Percentiles rank a stretch among this genome's conserved stretches.
These are phyloP conservation scores for Calonectria honghensis DNA, from an alignment of 2,329 filamentous ascomycete species.

Conservation along the genomic window DNA sequence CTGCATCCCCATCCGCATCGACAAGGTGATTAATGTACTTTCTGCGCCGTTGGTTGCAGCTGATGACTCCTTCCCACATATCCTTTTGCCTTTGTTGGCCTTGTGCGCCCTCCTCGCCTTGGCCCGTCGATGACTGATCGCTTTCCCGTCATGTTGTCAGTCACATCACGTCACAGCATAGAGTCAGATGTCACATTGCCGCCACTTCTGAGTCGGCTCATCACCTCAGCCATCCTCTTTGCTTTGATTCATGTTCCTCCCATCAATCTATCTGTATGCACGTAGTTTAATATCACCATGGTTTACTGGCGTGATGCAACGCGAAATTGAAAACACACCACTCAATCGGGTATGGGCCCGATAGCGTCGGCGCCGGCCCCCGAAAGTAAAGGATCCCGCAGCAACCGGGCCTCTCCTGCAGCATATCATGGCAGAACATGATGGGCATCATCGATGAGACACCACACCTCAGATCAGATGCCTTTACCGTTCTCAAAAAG, in stretches of 20 bases:
- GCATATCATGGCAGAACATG: constrained; percentile 5
- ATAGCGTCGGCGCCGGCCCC: neutral
- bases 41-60: constrained; percentile 14
- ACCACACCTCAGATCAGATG: constrained; percentile 29
- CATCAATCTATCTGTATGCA: neutral
- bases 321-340: constrained; percentile 31
- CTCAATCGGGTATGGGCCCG: neutral
- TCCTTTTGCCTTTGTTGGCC: constrained; percentile 12
- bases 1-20: constrained; percentile 20
- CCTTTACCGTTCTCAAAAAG: constrained; percentile 22
- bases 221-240: constrained; percentile 10
- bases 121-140: constrained; percentile 19
- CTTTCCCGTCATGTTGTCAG: constrained; percentile 16
- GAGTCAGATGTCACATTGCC: constrained; percentile 33
- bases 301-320: constrained; percentile 17
- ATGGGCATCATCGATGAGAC: constrained; percentile 15
- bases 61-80: constrained; percentile 15
- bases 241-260: neutral
- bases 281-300: constrained; percentile 11
- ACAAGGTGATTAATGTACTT: constrained; percentile 8
- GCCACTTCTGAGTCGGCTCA: constrained; percentile 24
- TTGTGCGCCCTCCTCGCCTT: neutral
- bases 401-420: constrained; percentile 2
- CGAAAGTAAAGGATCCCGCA: constrained; percentile 20
- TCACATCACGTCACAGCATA: constrained; percentile 28